phyloP scores from a whole-genome alignment of 192 early-diverging fungal genomes.

The Coemansia sp. region DNA sequence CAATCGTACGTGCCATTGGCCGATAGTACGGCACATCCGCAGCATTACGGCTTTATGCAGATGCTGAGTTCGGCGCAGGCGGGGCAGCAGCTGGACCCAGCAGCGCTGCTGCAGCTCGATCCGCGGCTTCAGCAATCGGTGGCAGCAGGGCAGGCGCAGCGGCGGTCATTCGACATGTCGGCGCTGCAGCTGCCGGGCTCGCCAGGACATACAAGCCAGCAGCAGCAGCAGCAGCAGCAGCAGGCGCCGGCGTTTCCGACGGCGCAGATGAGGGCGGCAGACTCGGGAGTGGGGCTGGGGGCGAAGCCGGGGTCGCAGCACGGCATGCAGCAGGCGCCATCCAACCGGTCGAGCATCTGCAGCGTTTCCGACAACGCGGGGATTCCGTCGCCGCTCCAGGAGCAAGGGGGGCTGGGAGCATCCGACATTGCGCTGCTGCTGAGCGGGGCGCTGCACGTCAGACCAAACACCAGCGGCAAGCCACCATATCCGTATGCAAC shows the following conservation, averaged over 20 bases:
- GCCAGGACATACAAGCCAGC: conserved; percentile 1
- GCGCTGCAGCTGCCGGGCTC: conserved; percentile 14
- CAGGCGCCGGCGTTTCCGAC: not conserved
- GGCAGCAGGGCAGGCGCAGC: conserved; percentile 10
- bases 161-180: conserved; percentile 33
- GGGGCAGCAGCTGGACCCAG: not conserved
- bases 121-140: conserved; percentile 11
- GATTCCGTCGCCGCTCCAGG: conserved; percentile 13
- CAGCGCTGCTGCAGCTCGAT: conserved; percentile 6
- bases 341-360: conserved; percentile 6
- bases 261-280: not conserved
- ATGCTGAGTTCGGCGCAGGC: conserved; percentile 7
- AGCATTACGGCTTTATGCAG: conserved; percentile 13
- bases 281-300: conserved; percentile 4
- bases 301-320: conserved; percentile 4
- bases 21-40: not conserved
- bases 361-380: conserved; percentile 5
- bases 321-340: conserved; percentile 8
- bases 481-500: conserved; percentile 83
- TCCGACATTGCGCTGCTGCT: conserved; percentile 48
- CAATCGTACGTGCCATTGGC: conserved; percentile 1
- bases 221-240: conserved; percentile 14
- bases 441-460: conserved; percentile 44
- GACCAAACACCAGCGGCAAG: conserved; percentile 54
- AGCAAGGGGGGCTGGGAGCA: conserved; percentile 8